Evolutionary conservation across 139 green algal genomes (phyloP).

Genomic region (Picocystis salinarum): DNA sequence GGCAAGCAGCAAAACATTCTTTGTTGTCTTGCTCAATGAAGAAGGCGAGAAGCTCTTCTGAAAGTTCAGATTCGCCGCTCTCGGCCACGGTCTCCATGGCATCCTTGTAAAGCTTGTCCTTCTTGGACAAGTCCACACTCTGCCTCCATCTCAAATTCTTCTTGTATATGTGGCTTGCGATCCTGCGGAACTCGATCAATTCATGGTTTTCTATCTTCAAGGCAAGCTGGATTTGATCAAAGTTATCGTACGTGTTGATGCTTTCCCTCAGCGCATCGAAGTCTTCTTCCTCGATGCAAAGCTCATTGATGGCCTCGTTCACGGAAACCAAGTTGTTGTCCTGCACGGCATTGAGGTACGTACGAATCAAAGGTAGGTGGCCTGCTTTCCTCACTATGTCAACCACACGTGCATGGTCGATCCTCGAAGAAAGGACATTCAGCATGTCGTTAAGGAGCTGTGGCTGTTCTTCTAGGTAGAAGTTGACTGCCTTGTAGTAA

Average conservation of each 20-base stretch:
- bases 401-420: slow-evolving; percentile 87
- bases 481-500: slow-evolving; percentile 84
- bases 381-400: slow-evolving; percentile 65
- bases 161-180: slow-evolving; percentile 82
- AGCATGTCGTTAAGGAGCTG: slow-evolving; percentile 88
- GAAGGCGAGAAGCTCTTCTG: slow-evolving; percentile 80
- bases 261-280: slow-evolving; percentile 51
- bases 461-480: slow-evolving; percentile 95
- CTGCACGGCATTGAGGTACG: slow-evolving; percentile 87
- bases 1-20: slow-evolving; percentile 90
- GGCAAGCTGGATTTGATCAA: slow-evolving; percentile 67
- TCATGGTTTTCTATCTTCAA: slow-evolving; percentile 77
- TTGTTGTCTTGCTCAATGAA: slow-evolving; percentile 51
- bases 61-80: slow-evolving; percentile 47
- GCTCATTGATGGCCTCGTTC: slow-evolving; percentile 83
- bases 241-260: slow-evolving; percentile 93
- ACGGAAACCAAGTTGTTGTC: slow-evolving; percentile 68
- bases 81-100: slow-evolving; percentile 85
- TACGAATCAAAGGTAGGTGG: slow-evolving; percentile 83
- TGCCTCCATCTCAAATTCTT: slow-evolving; percentile 48
- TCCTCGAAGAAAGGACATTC: slow-evolving; percentile 64
- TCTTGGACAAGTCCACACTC: slow-evolving; percentile 23
- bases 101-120: slow-evolving; percentile 52
- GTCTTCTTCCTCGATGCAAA: slow-evolving; percentile 95
- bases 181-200: slow-evolving; percentile 86